These are phyloP conservation scores for Mallotus repandus DNA, from an alignment of 441 rosid genomes.

Conservation along the genomic window DNA sequence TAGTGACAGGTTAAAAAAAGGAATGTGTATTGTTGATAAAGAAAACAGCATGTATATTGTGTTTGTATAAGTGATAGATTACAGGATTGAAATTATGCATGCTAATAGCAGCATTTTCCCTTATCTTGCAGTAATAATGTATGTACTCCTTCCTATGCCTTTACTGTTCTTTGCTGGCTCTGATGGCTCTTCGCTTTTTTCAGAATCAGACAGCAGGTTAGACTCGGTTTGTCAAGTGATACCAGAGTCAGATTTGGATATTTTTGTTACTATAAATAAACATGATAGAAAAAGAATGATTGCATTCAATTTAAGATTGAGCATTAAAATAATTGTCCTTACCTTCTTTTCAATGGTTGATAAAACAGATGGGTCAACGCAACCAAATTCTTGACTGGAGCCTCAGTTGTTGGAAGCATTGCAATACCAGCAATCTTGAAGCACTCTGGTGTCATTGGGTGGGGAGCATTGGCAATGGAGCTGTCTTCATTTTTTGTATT, in stretches of 20 bases:
- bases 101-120: slow-evolving; percentile 11
- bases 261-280: neutral
- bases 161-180: slow-evolving; percentile 82
- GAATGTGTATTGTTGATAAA: neutral
- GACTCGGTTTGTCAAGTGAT: neutral
- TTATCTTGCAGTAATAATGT: slow-evolving; percentile 71
- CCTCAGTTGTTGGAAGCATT: slow-evolving; percentile 87
- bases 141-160: slow-evolving; percentile 96
- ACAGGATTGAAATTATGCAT: slow-evolving; percentile 15
- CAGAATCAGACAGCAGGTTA: slow-evolving; percentile 67
- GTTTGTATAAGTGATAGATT: neutral
- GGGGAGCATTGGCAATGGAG: slow-evolving; percentile 90
- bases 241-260: slow-evolving; percentile 8
- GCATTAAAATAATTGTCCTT: neutral
- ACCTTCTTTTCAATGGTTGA: neutral
- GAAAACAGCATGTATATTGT: neutral
- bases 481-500: slow-evolving; percentile 73
- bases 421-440: slow-evolving; percentile 88
- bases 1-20: neutral
- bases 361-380: slow-evolving; percentile 74
- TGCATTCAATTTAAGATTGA: neutral
- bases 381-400: slow-evolving; percentile 91
- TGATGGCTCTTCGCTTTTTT: slow-evolving; percentile 50
- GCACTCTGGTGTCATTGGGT: slow-evolving; percentile 87
- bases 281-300: neutral